A percentile compares a stretch with the other conserved stretches of the same genome.
These are phyloP conservation scores for Penicillium crystallinum DNA, from an alignment of 495 filamentous ascomycete species.

Conservation along the genomic window DNA sequence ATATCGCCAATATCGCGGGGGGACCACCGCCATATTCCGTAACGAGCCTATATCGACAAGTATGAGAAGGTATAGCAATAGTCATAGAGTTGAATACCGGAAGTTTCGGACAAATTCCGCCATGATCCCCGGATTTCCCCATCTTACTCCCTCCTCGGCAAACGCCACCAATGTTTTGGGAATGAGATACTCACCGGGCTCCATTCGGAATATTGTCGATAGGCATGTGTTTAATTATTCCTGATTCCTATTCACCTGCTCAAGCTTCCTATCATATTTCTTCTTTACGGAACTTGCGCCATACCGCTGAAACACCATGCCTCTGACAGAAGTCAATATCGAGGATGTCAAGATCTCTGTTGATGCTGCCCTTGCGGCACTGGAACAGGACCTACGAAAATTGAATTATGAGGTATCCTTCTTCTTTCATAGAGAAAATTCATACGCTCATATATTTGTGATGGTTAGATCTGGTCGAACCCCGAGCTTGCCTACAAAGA, in stretches of 20 bases:
- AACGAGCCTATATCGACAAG: not conserved
- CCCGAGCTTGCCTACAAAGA: conserved; percentile 57
- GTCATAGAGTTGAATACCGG: no score
- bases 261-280: not conserved
- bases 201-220: conserved; percentile 33
- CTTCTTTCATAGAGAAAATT: not conserved
- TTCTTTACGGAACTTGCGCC: not conserved
- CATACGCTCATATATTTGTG: not conserved
- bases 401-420: conserved; percentile 22
- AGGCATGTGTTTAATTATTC: not conserved
- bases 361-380: conserved; percentile 20
- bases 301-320: conserved; percentile 23
- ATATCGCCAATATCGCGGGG: not conserved
- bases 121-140: no score
- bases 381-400: conserved; percentile 25
- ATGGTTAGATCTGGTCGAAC: conserved; percentile 53
- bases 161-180: not conserved
- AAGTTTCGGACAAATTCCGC: not conserved
- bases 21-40: not conserved
- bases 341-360: conserved; percentile 26
- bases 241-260: not conserved
- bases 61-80: not conserved
- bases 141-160: not conserved
- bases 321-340: conserved; percentile 11
- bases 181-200: no score